phyloP scores from a whole-genome alignment of 768 basidiomycete genomes.

The Chalciporus chontae region DNA sequence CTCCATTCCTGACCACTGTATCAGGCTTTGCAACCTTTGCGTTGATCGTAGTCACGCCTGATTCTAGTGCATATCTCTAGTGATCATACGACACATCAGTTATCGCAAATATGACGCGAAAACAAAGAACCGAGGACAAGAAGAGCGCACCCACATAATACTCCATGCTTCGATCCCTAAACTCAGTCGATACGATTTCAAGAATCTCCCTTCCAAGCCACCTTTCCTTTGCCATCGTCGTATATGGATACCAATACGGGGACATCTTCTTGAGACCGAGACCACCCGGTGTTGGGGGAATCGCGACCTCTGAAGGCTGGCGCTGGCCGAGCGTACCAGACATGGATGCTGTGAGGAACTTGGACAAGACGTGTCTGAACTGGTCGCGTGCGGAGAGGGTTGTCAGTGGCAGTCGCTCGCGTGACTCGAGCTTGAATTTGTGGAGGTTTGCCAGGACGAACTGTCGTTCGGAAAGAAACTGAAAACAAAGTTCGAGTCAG shows the following conservation, averaged over 20 bases:
- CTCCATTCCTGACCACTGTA: conserved; percentile 79
- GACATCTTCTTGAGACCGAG: conserved; percentile 71
- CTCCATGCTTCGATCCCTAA: conserved; percentile 89
- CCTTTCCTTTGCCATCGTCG: conserved; percentile 87
- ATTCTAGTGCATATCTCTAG: conserved; percentile 75
- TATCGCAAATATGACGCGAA: neutral
- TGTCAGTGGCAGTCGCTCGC: conserved; percentile 39
- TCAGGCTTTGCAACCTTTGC: conserved; percentile 80
- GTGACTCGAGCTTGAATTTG: conserved; percentile 24
- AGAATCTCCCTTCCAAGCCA: conserved; percentile 87
- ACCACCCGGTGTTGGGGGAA: conserved; percentile 13
- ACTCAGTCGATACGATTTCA: conserved; percentile 92
- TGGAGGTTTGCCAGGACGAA: conserved; percentile 30
- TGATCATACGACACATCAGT: neutral
- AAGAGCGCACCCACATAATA: conserved; percentile 73
- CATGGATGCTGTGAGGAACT: conserved; percentile 52
- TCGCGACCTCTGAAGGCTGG: conserved; percentile 23
- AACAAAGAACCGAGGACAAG: neutral
- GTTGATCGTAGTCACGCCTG: conserved; percentile 94
- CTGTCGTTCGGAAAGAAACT: conserved; percentile 26
- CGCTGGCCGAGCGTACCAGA: conserved; percentile 24
- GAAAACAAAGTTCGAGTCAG: neutral
- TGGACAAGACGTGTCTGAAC: conserved; percentile 53
- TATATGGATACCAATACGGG: conserved; percentile 93
- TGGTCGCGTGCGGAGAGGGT: conserved; percentile 49